A percentile compares a stretch with the other conserved stretches of the same genome.
Conservation (phyloP, 83 land plant genomes). For the Picea engelmannii region DNA sequence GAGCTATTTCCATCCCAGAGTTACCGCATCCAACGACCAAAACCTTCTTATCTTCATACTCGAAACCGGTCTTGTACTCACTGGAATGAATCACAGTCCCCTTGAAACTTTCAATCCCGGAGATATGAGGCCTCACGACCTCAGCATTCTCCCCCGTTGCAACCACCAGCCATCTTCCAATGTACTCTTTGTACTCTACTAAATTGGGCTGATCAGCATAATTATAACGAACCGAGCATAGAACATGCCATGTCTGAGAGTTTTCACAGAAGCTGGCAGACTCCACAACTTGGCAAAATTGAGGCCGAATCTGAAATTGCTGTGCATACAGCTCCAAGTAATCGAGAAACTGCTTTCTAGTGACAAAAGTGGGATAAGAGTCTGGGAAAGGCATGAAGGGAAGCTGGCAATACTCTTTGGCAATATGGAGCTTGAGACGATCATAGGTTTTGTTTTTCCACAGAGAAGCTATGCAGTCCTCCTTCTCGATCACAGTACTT, state of each 20-base stretch:
- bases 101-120: slow-evolving; percentile 25
- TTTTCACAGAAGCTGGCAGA: slow-evolving; percentile 22
- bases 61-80: slow-evolving; percentile 29
- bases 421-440: slow-evolving; percentile 49
- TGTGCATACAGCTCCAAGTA: slow-evolving; percentile 35
- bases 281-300: slow-evolving; percentile 27
- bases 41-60: slow-evolving; percentile 22
- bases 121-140: slow-evolving; percentile 21
- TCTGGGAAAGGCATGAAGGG: slow-evolving; percentile 41
- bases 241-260: slow-evolving; percentile 25
- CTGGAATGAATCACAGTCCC: slow-evolving; percentile 36
- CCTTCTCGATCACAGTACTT: slow-evolving; percentile 34
- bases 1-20: slow-evolving; percentile 53
- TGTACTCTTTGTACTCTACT: slow-evolving; percentile 14
- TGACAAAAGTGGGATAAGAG: slow-evolving; percentile 39
- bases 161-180: slow-evolving; percentile 33
- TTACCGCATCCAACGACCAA: slow-evolving; percentile 49
- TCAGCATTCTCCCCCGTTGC: slow-evolving; percentile 51
- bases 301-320: slow-evolving; percentile 26
- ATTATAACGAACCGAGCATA: neutral
- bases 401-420: slow-evolving; percentile 56
- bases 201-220: neutral
- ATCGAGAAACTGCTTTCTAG: slow-evolving; percentile 45
- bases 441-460: slow-evolving; percentile 64
- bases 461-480: slow-evolving; percentile 50